Evolutionary conservation across 768 basidiomycete species (phyloP).

Genomic region (Serendipita sp.): DNA sequence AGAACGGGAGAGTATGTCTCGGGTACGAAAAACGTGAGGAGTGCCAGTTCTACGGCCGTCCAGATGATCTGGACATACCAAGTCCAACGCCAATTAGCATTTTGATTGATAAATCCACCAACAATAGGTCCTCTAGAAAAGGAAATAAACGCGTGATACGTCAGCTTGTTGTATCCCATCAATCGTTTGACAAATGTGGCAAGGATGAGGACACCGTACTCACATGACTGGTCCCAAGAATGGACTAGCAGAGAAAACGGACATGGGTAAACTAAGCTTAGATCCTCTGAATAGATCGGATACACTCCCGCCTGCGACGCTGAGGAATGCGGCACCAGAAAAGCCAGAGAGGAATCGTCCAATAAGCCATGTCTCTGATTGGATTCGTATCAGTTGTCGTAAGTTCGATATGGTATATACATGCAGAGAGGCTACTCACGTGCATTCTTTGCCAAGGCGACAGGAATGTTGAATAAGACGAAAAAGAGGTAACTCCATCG

Average conservation of each 20-base stretch:
- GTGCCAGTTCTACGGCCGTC: slow-evolving; percentile 38
- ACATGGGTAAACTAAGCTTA: slow-evolving; percentile 33
- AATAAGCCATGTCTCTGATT: slow-evolving; percentile 42
- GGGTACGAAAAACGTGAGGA: slow-evolving; percentile 45
- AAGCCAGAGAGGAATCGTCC: slow-evolving; percentile 44
- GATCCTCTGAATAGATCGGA: slow-evolving; percentile 36
- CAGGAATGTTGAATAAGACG: slow-evolving; percentile 50
- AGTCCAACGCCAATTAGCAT: slow-evolving; percentile 60
- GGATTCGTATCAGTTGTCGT: background rate
- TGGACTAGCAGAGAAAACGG: slow-evolving; percentile 35
- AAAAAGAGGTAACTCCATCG: slow-evolving; percentile 42
- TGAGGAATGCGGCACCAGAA: slow-evolving; percentile 41
- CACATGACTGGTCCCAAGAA: slow-evolving; percentile 44
- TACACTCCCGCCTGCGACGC: slow-evolving; percentile 46
- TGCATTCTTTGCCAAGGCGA: slow-evolving; percentile 56
- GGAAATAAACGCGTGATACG: background rate
- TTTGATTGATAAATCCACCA: slow-evolving; percentile 54
- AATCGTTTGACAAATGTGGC: too few relatives aligned
- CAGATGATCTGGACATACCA: slow-evolving; percentile 58
- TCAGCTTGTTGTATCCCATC: too few relatives aligned
- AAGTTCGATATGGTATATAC: background rate
- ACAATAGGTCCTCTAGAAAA: slow-evolving; percentile 13
- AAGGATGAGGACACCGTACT: background rate
- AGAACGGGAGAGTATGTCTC: slow-evolving; percentile 59
- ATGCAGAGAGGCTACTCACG: slow-evolving; percentile 24